Evolutionary conservation across 2,329 filamentous ascomycete species (phyloP), one percentile per base, ranked within the genome.

Genomic region (Neonectria coccinea): DNA sequence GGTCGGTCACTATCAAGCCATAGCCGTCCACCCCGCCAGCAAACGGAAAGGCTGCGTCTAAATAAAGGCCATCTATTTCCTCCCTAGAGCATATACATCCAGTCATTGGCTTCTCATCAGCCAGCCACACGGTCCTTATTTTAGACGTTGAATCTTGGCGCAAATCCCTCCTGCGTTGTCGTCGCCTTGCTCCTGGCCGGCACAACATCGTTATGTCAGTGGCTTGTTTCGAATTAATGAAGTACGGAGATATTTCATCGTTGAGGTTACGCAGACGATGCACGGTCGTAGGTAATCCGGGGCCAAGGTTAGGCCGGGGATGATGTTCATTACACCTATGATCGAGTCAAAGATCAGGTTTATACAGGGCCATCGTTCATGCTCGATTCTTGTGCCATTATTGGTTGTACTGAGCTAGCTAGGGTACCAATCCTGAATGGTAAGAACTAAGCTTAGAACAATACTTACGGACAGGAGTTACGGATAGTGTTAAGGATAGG

Each of bases 241-340:
- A 16, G 1, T 36, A 45, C 62, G 45, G 53, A 65, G 56, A 62
- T 53, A 63, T 47, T 25, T 25, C 5, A 56, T 61, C 29, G 47
- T 69, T 69, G 65, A 72, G 68, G 67, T 66, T 70, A 63, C 52
- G 58, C 25, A 56, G 42, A 29, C 67, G 47, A 51, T 48, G 36
- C 5, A 54, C 12, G 16, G 27, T 20, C 20, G 33, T 9, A 12
- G 20, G 62, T 66, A 59, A 66, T 59, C 56, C 52, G 62, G 62
- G 57, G 59, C 22, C 50, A 66, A 31, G 20, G 39, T 70, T 70
- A 36, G 20, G 42, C 48, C 52, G 39, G 50, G 5, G 29, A 53
- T 36, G 9, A 16, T 3, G 12, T 36, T 36, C 44, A 55, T 33
- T 18, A 25, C 29, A 10, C 11, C 10, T 8, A 33, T 33, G 31